Percentiles rank a stretch among this genome's conserved stretches.
Conservation (phyloP, 2,329 filamentous ascomycete genomes). For the Colletotrichum sp. region DNA sequence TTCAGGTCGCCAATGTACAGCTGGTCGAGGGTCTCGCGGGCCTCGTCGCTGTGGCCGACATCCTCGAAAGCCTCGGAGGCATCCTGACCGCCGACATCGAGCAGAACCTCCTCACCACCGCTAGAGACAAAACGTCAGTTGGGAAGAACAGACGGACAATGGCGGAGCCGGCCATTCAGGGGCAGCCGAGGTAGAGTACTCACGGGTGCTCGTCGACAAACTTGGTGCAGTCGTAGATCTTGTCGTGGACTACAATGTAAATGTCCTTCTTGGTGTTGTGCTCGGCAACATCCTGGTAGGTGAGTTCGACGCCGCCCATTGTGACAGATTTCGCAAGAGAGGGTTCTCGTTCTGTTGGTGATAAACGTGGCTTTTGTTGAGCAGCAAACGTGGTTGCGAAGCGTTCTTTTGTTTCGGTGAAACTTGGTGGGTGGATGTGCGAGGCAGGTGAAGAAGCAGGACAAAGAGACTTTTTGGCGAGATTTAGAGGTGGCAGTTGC, state of each 20-base stretch:
- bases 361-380: conserved; percentile 13
- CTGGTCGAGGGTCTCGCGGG: conserved; percentile 86
- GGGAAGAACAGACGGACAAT: not conserved
- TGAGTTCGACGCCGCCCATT: conserved; percentile 58
- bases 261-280: conserved; percentile 96
- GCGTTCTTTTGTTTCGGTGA: not conserved
- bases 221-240: conserved; percentile 88
- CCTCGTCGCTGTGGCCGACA: conserved; percentile 98
- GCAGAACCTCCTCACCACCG: conserved; percentile 96
- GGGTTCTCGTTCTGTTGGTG: not conserved
- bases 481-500: not conserved
- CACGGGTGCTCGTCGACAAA: conserved; percentile 98
- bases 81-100: conserved; percentile 95
- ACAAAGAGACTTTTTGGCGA: not conserved
- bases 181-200: conserved; percentile 24
- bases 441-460: not conserved
- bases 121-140: conserved; percentile 50
- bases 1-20: conserved; percentile 80
- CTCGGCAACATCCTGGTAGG: conserved; percentile 80
- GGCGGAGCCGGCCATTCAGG: not conserved
- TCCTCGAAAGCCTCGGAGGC: conserved; percentile 98
- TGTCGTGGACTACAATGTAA: conserved; percentile 91
- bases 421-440: not conserved
- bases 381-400: not conserved
- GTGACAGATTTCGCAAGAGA: conserved; percentile 18